Conservation (phyloP, 208 protist species). For the Leishmania martiniquensis region DNA sequence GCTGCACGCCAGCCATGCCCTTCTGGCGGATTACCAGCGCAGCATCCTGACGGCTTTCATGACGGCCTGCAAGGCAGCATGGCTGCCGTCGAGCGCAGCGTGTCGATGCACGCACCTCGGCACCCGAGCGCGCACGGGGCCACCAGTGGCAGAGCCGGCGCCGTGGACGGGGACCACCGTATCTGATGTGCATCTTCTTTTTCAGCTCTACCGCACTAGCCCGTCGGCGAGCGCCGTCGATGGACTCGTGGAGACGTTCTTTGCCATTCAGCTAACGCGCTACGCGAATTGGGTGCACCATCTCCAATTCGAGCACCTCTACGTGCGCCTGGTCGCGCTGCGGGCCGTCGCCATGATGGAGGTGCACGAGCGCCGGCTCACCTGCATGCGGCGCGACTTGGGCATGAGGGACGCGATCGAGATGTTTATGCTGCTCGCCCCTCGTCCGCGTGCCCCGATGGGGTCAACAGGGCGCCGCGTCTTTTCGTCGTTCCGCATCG, state of each 20-base stretch:
- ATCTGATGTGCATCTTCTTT: slow-evolving; percentile 21
- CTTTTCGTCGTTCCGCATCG: slow-evolving; percentile 27
- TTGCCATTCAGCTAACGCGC: slow-evolving; percentile 28
- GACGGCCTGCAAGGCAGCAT: slow-evolving; percentile 19
- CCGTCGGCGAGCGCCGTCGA: neutral
- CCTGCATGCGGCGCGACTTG: slow-evolving; percentile 73
- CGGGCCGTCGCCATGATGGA: slow-evolving; percentile 51
- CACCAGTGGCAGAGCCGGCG: neutral
- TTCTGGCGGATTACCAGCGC: slow-evolving; percentile 19
- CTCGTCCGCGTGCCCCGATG: slow-evolving; percentile 18
- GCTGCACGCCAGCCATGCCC: slow-evolving; percentile 2
- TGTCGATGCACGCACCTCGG: neutral
- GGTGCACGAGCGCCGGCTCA: slow-evolving; percentile 42
- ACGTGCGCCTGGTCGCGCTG: slow-evolving; percentile 50
- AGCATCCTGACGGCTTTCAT: slow-evolving; percentile 16
- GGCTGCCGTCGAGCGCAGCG: slow-evolving; percentile 8
- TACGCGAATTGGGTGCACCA: slow-evolving; percentile 42
- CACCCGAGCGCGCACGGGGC: neutral
- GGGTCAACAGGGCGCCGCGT: slow-evolving; percentile 13
- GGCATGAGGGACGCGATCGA: slow-evolving; percentile 67
- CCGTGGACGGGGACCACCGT: neutral
- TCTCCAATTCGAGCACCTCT: slow-evolving; percentile 56
- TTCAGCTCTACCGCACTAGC: slow-evolving; percentile 8
- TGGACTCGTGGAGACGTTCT: slow-evolving; percentile 26
- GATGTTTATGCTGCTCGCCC: slow-evolving; percentile 47